A percentile compares a stretch with the other conserved stretches of the same genome.
These are phyloP conservation scores for Fusarium sp. DNA, from an alignment of 2,329 filamentous ascomycete genomes.

Conservation along the genomic window DNA sequence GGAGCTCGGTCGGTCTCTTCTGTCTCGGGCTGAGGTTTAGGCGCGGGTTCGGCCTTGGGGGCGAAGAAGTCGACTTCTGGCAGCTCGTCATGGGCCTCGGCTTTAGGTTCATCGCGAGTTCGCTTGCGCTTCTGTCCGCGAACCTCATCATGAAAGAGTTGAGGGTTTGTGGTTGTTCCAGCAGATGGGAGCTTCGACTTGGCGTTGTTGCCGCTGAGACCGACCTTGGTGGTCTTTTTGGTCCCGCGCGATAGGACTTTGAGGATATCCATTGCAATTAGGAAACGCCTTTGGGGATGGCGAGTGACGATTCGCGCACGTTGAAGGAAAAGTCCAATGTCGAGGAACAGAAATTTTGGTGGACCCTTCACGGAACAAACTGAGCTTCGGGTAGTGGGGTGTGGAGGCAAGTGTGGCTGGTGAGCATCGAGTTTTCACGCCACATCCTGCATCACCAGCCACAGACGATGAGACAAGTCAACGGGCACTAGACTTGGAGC, in stretches of 20 bases:
- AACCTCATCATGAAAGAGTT: conserved; percentile 73
- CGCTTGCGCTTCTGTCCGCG: conserved; percentile 68
- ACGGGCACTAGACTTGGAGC: not conserved
- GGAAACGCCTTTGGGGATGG: conserved; percentile 2
- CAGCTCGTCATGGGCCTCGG: conserved; percentile 47
- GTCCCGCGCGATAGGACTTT: conserved; percentile 78
- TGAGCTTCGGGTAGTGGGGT: conserved; percentile 38
- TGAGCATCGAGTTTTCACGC: not conserved
- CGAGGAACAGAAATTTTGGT: conserved; percentile 42
- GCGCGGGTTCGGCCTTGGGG: conserved; percentile 51
- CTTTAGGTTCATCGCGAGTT: conserved; percentile 51
- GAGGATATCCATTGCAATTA: conserved; percentile 73
- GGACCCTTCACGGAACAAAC: conserved; percentile 25
- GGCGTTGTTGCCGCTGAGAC: conserved; percentile 44
- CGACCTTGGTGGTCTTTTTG: conserved; percentile 62
- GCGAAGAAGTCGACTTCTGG: conserved; percentile 71
- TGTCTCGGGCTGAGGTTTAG: conserved; percentile 47
- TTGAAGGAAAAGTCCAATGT: conserved; percentile 32
- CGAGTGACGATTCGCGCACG: conserved; percentile 11
- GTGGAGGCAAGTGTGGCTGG: conserved; percentile 23
- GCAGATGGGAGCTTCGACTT: conserved; percentile 70
- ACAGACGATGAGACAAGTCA: not conserved
- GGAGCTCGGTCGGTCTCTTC: conserved; percentile 41
- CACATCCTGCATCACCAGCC: conserved; percentile 8
- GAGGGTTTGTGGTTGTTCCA: conserved; percentile 73